These are phyloP conservation scores for Erysimum cheiri DNA, from an alignment of 441 rosid species.

Conservation along the genomic window DNA sequence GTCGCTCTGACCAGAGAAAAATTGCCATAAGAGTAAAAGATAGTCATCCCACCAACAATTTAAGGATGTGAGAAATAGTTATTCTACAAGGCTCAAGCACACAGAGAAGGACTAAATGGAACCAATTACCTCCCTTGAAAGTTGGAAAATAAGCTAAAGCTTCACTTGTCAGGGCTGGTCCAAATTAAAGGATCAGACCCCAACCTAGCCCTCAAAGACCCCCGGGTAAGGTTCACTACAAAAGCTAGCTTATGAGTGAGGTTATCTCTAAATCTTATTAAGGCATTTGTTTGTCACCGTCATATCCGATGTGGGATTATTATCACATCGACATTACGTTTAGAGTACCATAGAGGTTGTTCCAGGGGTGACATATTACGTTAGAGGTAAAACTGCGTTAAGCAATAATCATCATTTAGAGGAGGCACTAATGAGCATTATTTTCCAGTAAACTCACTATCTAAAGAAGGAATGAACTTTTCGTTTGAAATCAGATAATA, in stretches of 20 bases:
- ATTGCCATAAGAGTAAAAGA: too few species aligned
- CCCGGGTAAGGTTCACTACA: neutral
- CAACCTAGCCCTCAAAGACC: neutral
- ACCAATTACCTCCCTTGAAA: neutral
- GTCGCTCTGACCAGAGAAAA: too few species aligned
- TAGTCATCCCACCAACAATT: too few species aligned
- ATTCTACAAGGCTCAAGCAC: too few species aligned
- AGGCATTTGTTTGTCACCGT: neutral
- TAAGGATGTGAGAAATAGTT: too few species aligned
- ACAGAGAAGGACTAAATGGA: neutral
- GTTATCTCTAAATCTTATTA: neutral
- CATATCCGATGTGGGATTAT: neutral
- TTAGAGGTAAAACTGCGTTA: neutral
- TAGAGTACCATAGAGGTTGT: neutral
- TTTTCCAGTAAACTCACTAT: neutral
- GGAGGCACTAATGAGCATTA: neutral
- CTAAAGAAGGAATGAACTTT: neutral
- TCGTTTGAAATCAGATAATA: neutral
- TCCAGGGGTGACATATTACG: neutral
- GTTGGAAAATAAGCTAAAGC: neutral
- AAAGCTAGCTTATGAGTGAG: neutral
- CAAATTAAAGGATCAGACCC: neutral
- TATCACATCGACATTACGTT: neutral
- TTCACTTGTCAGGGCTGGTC: neutral
- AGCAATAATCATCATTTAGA: neutral